Evolutionary conservation across 2,329 filamentous ascomycete genomes (phyloP).

Genomic region (Penicillium sp.): DNA sequence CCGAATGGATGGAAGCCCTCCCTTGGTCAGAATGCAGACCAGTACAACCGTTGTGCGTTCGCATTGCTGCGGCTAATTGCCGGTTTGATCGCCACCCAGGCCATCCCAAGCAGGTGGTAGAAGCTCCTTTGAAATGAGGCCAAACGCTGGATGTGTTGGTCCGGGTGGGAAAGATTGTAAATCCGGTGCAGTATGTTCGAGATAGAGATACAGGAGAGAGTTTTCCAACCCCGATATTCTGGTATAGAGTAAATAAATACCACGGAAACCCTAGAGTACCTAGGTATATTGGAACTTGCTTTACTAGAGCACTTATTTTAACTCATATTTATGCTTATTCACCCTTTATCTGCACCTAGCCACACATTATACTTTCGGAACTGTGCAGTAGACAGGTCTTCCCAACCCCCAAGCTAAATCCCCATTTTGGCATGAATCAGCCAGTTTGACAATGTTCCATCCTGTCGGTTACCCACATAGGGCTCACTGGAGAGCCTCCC

Average conservation of each 20-base stretch:
- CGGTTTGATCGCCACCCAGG: constrained; percentile 21
- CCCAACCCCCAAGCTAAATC: neutral
- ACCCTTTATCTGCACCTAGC: neutral
- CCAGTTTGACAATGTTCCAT: constrained; percentile 22
- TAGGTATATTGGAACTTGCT: too few relatives aligned
- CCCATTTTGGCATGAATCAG: neutral
- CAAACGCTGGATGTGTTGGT: constrained; percentile 3
- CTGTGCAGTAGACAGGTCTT: constrained; percentile 16
- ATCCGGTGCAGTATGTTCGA: neutral
- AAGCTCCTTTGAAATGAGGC: constrained; percentile 21
- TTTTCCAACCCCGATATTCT: neutral
- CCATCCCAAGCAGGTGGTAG: constrained; percentile 18
- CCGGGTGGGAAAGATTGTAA: neutral
- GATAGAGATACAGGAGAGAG: neutral
- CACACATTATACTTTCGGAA: constrained; percentile 3
- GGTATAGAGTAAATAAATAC: too few relatives aligned
- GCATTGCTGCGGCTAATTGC: constrained; percentile 16
- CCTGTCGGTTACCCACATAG: constrained; percentile 28
- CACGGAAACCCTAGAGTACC: too few relatives aligned
- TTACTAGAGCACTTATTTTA: too few relatives aligned
- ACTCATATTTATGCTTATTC: neutral
- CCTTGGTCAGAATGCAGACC: constrained; percentile 2
- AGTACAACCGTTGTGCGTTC: constrained; percentile 17
- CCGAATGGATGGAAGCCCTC: neutral
- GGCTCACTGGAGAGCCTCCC: constrained; percentile 20